phyloP scores from a whole-genome alignment of 1,139 yeast genomes.

The Pichia sp. region DNA sequence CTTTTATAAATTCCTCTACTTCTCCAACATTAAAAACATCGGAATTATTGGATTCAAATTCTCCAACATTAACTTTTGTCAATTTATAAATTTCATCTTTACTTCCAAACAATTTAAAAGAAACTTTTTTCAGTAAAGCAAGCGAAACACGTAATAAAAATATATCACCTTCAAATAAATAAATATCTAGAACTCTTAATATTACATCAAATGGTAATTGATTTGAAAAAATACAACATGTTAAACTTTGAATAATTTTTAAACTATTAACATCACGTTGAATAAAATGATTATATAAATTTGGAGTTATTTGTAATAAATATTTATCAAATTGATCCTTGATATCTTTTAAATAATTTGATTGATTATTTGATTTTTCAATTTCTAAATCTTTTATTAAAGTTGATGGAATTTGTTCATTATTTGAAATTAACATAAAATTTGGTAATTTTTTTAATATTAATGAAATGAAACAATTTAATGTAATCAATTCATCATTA shows the following conservation, averaged over 20 bases:
- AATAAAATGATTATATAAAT: constrained; percentile 47
- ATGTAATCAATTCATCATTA: constrained; percentile 32
- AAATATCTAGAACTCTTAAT: constrained; percentile 47
- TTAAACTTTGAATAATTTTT: constrained; percentile 18
- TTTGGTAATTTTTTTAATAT: constrained; percentile 32
- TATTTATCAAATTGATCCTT: constrained; percentile 41
- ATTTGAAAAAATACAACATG: constrained; percentile 23
- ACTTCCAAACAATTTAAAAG: constrained; percentile 48
- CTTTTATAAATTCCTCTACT: constrained; percentile 37
- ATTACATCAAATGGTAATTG: constrained; percentile 20
- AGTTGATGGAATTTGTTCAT: constrained; percentile 4
- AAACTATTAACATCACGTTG: constrained; percentile 22
- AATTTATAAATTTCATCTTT: constrained; percentile 39
- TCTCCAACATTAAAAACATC: constrained; percentile 31
- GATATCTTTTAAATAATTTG: constrained; percentile 23
- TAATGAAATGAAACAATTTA: constrained; percentile 41
- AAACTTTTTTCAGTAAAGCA: constrained; percentile 42
- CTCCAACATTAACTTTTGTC: constrained; percentile 20
- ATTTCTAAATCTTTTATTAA: constrained; percentile 14
- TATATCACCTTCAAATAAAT: constrained; percentile 55
- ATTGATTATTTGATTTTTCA: constrained; percentile 3
- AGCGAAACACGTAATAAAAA: constrained; percentile 43
- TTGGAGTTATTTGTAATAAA: constrained; percentile 39
- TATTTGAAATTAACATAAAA: constrained; percentile 23
- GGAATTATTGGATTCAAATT: constrained; percentile 28